Percentiles rank a stretch among this genome's conserved stretches.
Conservation (phyloP, 805 yeast genomes). For the Priceomyces castillae region DNA sequence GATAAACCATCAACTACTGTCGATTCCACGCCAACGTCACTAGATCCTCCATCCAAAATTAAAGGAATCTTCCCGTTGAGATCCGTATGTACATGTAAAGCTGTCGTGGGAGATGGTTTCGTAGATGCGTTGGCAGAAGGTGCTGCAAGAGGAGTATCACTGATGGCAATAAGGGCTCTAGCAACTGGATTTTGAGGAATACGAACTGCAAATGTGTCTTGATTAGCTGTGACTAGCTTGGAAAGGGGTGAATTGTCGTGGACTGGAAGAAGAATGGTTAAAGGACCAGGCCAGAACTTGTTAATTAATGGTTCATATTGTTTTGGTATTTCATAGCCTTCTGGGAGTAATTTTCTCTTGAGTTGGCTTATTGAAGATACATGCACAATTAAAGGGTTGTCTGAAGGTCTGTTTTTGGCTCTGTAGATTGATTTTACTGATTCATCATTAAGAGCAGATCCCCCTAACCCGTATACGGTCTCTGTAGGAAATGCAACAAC, state of each 20-base stretch:
- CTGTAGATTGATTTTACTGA: slow-evolving; percentile 74
- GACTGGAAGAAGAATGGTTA: slow-evolving; percentile 79
- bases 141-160: slow-evolving; percentile 92
- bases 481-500: slow-evolving; percentile 96
- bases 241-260: slow-evolving; percentile 53
- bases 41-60: slow-evolving; percentile 87
- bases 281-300: slow-evolving; percentile 94
- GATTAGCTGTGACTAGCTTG: slow-evolving; percentile 76
- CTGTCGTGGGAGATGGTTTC: slow-evolving; percentile 88
- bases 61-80: slow-evolving; percentile 75
- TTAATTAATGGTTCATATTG: slow-evolving; percentile 63
- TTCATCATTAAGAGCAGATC: slow-evolving; percentile 70
- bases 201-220: slow-evolving; percentile 87
- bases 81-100: slow-evolving; percentile 82
- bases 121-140: slow-evolving; percentile 98
- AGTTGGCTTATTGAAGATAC: slow-evolving; percentile 76
- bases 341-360: slow-evolving; percentile 52
- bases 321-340: slow-evolving; percentile 55
- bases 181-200: slow-evolving; percentile 88
- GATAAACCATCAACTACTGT: slow-evolving; percentile 91
- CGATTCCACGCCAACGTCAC: slow-evolving; percentile 87
- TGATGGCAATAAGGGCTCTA: slow-evolving; percentile 77
- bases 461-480: slow-evolving; percentile 96
- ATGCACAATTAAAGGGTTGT: slow-evolving; percentile 91
- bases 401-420: slow-evolving; percentile 93